Base-by-base conservation (phyloP, 164 flowering plant genomes). In the Vitis amurensis region DNA sequence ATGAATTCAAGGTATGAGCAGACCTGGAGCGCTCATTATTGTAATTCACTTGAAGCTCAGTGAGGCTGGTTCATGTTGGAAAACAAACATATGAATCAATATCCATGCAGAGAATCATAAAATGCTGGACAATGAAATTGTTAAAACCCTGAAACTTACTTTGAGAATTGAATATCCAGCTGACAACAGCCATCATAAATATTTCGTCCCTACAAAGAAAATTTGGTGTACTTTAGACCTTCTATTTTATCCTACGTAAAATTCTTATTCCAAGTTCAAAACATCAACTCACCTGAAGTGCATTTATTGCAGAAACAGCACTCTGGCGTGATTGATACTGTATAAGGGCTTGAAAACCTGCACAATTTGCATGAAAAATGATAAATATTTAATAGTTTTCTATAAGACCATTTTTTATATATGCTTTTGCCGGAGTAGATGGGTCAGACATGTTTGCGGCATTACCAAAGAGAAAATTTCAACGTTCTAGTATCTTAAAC, bases 171-270 rank as follows among this genome's bases (percentile, higher is more conserved):
- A 74, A 96, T 90, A 73, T 96, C 98, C 71, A 96, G 84, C 83
- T 91, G 97, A 78, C 99, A 96, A 85, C 99, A 96, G 37, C 99
- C 99, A 77, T 96, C 99, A 77, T 96, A 96, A 49, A 96, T 93
- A 75, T 96, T 93, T n/a, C 99, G 97, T 29, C 97, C 98, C 99
- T 96, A 68, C 5, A 70, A 53, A 67, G 72, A 63, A 19, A 37
- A 4, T 37, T 37, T 37, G 44, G 44, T 6, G 7, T 37, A 37
- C 44, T 6, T 37, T 37, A 6, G 7, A 6, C 44, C 8, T 23
- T 23, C 27, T 37, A 37, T 37, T 37, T 1, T 3, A 3, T 3
- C 44, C 44, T 6, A 37, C 1, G 0, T 37, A 37, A 23, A 23
- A 23, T 23, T 23, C 27, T 23, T 23, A 23, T 23, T 23, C 27